These are phyloP conservation scores for Paramecium pentaurelia DNA, from an alignment of 73 alveolate species.

Conservation along the genomic window DNA sequence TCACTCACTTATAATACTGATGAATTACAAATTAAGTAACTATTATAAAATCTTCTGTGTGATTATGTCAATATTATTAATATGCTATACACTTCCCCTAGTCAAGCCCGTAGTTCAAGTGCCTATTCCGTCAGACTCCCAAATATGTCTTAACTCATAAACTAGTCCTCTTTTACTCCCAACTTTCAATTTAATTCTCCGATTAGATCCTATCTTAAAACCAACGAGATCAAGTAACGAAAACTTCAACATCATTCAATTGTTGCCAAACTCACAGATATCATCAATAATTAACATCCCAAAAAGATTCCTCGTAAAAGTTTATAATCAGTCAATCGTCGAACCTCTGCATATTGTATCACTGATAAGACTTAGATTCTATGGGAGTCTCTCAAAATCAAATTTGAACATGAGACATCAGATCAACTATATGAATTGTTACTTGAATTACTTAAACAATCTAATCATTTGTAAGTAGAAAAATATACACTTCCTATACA, in stretches of 20 bases:
- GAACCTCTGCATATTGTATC: background rate
- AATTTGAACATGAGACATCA: background rate
- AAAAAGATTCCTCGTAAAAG: background rate
- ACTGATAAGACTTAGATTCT: background rate
- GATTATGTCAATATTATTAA: background rate
- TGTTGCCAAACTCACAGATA: background rate
- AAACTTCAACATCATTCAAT: background rate
- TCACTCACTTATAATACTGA: background rate
- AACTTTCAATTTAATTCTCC: slow-evolving; percentile 3
- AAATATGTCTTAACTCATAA: background rate
- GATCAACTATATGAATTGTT: background rate
- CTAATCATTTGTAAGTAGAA: background rate
- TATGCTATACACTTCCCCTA: background rate
- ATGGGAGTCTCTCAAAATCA: background rate
- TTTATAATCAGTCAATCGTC: background rate
- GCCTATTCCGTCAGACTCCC: background rate
- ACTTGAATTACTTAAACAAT: background rate
- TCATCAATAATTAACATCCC: background rate
- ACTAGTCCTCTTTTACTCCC: background rate
- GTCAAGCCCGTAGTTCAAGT: background rate
- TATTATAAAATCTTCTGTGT: background rate
- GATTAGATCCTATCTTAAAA: background rate
- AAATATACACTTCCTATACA: background rate
- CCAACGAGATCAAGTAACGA: background rate
- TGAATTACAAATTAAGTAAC: background rate